Conservation (phyloP, 306 rosid genomes). For the Quercus agrifolia region DNA sequence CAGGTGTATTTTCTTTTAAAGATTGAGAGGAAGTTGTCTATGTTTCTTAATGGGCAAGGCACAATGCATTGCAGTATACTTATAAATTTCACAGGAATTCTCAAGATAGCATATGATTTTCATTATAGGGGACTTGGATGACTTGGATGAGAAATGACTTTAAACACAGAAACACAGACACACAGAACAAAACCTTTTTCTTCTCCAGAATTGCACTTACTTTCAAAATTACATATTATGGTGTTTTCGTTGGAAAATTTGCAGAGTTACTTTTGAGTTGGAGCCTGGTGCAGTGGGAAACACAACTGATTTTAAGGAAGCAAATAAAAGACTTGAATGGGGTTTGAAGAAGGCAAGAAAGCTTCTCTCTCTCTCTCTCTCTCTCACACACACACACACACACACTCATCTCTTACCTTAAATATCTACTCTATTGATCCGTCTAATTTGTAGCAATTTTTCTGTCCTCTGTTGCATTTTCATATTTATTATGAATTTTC, state of each 20-base stretch:
- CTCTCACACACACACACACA: background rate
- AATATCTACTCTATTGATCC: background rate
- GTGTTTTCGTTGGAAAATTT: conserved; percentile 3
- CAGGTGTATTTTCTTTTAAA: background rate
- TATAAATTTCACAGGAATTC: background rate
- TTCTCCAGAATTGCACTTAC: background rate
- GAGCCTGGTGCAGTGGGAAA: conserved; percentile 85
- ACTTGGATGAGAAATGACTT: background rate
- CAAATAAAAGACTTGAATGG: conserved; percentile 85
- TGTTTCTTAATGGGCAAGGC: background rate
- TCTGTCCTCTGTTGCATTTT: conserved; percentile 13
- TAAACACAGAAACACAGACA: background rate
- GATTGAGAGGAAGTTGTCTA: background rate
- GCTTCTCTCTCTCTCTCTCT: background rate
- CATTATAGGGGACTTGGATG: background rate
- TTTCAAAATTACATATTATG: background rate
- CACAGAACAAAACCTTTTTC: background rate
- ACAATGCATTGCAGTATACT: background rate
- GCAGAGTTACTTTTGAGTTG: conserved; percentile 80
- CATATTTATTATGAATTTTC: background rate
- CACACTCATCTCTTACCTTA: no score
- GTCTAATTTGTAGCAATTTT: conserved; percentile 6
- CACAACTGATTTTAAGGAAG: conserved; percentile 82
- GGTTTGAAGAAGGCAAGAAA: conserved; percentile 69
- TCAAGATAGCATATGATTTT: background rate